Percentiles rank a stretch among this genome's conserved stretches.
phyloP scores from a whole-genome alignment of 1,284 basidiomycete species.

The Melampsora larici-populina region DNA sequence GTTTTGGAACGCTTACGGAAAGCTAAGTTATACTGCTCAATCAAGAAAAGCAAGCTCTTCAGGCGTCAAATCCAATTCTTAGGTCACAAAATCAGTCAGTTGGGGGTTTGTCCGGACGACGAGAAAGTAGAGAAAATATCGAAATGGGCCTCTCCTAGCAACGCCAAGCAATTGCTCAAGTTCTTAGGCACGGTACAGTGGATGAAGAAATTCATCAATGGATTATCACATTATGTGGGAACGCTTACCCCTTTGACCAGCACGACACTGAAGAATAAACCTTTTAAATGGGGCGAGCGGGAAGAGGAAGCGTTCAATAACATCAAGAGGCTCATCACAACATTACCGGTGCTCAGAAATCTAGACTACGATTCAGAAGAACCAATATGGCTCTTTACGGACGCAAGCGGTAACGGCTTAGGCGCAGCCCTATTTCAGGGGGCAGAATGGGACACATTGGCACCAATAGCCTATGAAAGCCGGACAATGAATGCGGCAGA shows the following conservation, averaged over 20 bases:
- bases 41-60: constrained; percentile 52
- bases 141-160: constrained; percentile 53
- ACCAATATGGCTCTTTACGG: constrained; percentile 19
- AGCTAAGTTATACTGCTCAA: neutral
- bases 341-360: neutral
- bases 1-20: neutral
- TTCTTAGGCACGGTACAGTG: constrained; percentile 57
- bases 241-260: constrained; percentile 54
- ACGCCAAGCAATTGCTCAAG: constrained; percentile 50
- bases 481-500: no score
- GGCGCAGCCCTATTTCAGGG: neutral
- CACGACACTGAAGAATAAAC: constrained; percentile 43
- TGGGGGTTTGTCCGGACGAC: constrained; percentile 53
- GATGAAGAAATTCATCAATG: constrained; percentile 56
- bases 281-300: neutral
- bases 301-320: constrained; percentile 1
- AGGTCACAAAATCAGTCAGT: constrained; percentile 53
- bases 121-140: constrained; percentile 53
- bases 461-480: neutral
- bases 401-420: constrained; percentile 11
- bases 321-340: no score
- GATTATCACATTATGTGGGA: constrained; percentile 52
- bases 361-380: constrained; percentile 3
- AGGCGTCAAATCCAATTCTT: constrained; percentile 51
- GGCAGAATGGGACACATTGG: neutral